A percentile compares a stretch with the other conserved stretches of the same genome.
Conservation (phyloP, 257 asterid species). For the Cynanchum wilfordii region DNA sequence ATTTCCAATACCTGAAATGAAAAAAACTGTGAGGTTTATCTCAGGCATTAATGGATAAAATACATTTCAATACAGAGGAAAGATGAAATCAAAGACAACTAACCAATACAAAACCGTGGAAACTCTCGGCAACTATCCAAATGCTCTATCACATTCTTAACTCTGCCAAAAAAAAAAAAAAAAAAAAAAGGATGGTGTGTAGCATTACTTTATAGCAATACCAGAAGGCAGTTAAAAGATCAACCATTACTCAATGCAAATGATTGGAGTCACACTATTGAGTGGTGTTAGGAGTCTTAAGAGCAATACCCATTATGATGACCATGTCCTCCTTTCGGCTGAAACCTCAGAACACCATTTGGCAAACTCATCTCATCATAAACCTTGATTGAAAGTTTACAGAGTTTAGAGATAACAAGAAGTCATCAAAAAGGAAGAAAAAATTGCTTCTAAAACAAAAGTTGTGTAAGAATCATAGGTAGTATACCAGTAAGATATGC, state of each 20-base stretch:
- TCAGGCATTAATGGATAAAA: slow-evolving; percentile 2
- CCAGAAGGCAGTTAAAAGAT: neutral
- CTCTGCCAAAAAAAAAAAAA: slow-evolving; percentile 33
- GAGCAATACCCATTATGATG: slow-evolving; percentile 86
- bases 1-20: slow-evolving; percentile 66
- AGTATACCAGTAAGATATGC: slow-evolving; percentile 78
- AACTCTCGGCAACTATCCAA: slow-evolving; percentile 81
- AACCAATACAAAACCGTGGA: slow-evolving; percentile 96
- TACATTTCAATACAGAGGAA: slow-evolving; percentile 7
- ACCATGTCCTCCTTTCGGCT: slow-evolving; percentile 96
- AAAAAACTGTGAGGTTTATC: slow-evolving; percentile 3
- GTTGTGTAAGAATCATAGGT: neutral
- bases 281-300: neutral
- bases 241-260: neutral
- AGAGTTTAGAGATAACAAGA: neutral
- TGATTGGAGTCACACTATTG: neutral
- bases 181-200: neutral
- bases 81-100: slow-evolving; percentile 13
- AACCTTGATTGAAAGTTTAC: slow-evolving; percentile 36
- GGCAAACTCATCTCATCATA: slow-evolving; percentile 97
- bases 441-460: neutral
- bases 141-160: slow-evolving; percentile 86
- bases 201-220: neutral
- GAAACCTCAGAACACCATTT: slow-evolving; percentile 88
- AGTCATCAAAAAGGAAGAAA: slow-evolving; percentile 3